Percentiles rank a stretch among this genome's conserved stretches.
Evolutionary conservation across 805 yeast species (phyloP).

Genomic region (Candida silvicultrix): DNA sequence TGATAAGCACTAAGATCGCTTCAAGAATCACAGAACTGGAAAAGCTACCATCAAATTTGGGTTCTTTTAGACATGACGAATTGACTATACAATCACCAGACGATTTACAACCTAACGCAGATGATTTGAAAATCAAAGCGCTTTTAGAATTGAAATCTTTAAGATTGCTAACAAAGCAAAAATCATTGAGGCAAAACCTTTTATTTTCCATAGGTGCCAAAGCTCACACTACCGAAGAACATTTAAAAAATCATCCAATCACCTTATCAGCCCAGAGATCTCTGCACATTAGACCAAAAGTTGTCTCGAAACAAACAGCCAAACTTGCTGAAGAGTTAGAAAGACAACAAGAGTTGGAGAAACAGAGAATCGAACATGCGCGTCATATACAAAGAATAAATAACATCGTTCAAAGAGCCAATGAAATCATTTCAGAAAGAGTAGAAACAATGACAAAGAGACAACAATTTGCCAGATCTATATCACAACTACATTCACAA

Average conservation of each 20-base stretch:
- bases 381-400: slow-evolving; percentile 44
- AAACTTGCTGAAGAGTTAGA: slow-evolving; percentile 70
- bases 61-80: slow-evolving; percentile 44
- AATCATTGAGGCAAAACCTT: slow-evolving; percentile 56
- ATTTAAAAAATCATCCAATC: slow-evolving; percentile 45
- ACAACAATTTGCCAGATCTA: slow-evolving; percentile 16
- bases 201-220: slow-evolving; percentile 46
- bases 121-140: slow-evolving; percentile 57
- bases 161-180: slow-evolving; percentile 62
- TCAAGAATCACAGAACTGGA: slow-evolving; percentile 58
- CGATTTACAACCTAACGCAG: slow-evolving; percentile 39
- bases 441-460: slow-evolving; percentile 14
- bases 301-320: slow-evolving; percentile 69
- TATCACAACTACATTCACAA: slow-evolving; percentile 50
- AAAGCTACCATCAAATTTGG: slow-evolving; percentile 62
- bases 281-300: slow-evolving; percentile 59
- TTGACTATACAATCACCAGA: slow-evolving; percentile 37
- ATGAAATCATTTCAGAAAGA: slow-evolving; percentile 21
- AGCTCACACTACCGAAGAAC: slow-evolving; percentile 49
- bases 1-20: slow-evolving; percentile 46
- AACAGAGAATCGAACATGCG: slow-evolving; percentile 42
- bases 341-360: slow-evolving; percentile 61
- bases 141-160: slow-evolving; percentile 66
- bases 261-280: slow-evolving; percentile 66
- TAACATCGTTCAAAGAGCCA: slow-evolving; percentile 27